Evolutionary conservation across 2,329 filamentous ascomycete species (phyloP), one percentile per base, ranked within the genome.

Genomic region (Arthroderma sp.): DNA sequence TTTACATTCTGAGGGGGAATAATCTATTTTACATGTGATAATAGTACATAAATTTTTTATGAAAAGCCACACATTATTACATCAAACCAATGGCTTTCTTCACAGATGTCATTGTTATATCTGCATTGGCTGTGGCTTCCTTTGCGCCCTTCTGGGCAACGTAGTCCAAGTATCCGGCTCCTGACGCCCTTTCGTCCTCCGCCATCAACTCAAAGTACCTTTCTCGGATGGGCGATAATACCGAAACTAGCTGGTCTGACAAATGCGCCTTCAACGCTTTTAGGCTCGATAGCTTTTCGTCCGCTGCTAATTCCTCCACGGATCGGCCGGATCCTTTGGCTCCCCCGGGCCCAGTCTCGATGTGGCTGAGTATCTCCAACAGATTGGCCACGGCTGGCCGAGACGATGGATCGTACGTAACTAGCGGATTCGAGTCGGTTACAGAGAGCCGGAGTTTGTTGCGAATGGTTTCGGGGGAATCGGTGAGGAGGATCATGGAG

Each of bases 341-440:
- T 3, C 36, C 36, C 29, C 63, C 53, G 3, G 59, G 52, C 22
- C 36, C 8, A 9, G 11, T 28, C 44, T 80, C 75, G 53, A 89
- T 77, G 49, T 85, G 76, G 27, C 78, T 79, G n/a, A 89, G 65
- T 10, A 98, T 75, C 46, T 86, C 78, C 1, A 98, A 65, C 8
- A 98, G 69, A 59, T 96, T 98, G 7, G 88, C 80, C 3, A 98
- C 83, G 0, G 87, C 91, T 0, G 89, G 89, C 27, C 91, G 73
- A 0, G 53, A 56, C 0, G 61, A 56, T 0, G 78, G 79, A 50
- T 94, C 80, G 60, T 91, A 95, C 1, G 77, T 78, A 36, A 95
- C 76, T 1, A 64, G 71, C 0, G 63, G 52, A 27, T 74, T 59
- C 0, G 77, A 81, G 62, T 98, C 91, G 1, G 91, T 96, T 30